These are phyloP conservation scores for Trypanosoma congolense DNA, from an alignment of 208 protist species.

Conservation along the genomic window DNA sequence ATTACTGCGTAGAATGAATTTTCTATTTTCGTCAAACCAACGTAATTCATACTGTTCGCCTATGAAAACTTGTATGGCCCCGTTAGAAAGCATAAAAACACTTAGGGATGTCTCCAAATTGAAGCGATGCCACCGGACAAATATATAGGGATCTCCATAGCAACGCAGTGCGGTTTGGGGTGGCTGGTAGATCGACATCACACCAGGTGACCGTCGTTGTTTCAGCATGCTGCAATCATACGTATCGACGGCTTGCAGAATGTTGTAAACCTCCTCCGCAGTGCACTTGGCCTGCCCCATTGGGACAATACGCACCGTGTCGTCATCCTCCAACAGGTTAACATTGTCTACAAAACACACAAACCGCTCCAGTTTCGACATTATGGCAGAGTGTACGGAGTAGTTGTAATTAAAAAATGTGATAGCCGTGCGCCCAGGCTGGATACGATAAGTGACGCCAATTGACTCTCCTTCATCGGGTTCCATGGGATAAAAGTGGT, in stretches of 20 bases:
- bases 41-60: slow-evolving; percentile 78
- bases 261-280: slow-evolving; percentile 37
- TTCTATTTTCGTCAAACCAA: slow-evolving; percentile 77
- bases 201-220: slow-evolving; percentile 77
- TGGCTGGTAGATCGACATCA: slow-evolving; percentile 71
- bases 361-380: slow-evolving; percentile 73
- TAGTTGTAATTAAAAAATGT: slow-evolving; percentile 73
- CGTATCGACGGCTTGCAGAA: slow-evolving; percentile 64
- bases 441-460: slow-evolving; percentile 78
- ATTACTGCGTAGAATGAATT: slow-evolving; percentile 79
- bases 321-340: slow-evolving; percentile 40
- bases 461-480: slow-evolving; percentile 41
- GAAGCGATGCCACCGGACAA: slow-evolving; percentile 87
- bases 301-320: slow-evolving; percentile 38
- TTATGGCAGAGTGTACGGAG: slow-evolving; percentile 76
- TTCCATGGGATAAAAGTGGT: slow-evolving; percentile 60
- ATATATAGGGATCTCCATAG: slow-evolving; percentile 68
- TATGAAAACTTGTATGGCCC: slow-evolving; percentile 79
- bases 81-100: slow-evolving; percentile 83
- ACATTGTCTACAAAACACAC: slow-evolving; percentile 76
- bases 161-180: slow-evolving; percentile 58
- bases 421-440: slow-evolving; percentile 77
- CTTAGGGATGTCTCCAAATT: slow-evolving; percentile 55
- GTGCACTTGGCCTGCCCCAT: slow-evolving; percentile 52
- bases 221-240: slow-evolving; percentile 81